Evolutionary conservation across 345 rosid genomes (phyloP).

Genomic region (Ceriops tagal): DNA sequence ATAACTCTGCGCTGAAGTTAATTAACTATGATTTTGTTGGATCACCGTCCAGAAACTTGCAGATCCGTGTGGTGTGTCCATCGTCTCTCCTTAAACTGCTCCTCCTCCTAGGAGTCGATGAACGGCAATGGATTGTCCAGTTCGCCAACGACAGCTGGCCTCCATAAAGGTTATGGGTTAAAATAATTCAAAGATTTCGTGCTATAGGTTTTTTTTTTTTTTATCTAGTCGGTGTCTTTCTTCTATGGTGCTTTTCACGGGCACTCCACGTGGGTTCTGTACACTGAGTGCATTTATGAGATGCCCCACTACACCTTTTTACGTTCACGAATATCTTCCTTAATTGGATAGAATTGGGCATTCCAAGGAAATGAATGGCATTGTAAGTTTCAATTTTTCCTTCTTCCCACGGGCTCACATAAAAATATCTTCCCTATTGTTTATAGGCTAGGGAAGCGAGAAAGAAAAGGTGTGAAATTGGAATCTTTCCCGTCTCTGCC

Average conservation of each 20-base stretch:
- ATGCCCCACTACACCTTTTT: not conserved
- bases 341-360: not conserved
- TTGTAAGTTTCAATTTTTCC: no score
- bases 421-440: no score
- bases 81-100: not conserved
- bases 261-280: not conserved
- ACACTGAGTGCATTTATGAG: not conserved
- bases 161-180: not conserved
- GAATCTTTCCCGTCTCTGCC: constrained; percentile 6
- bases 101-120: not conserved
- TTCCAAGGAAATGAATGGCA: constrained; percentile 12
- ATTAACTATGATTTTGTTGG: no score
- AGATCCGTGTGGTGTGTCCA: not conserved
- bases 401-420: no score
- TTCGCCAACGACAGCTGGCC: not conserved
- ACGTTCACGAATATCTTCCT: not conserved
- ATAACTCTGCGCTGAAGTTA: not conserved
- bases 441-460: no score
- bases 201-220: not conserved
- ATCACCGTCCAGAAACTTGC: not conserved
- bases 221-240: not conserved
- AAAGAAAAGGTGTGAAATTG: not conserved
- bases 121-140: not conserved
- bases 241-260: constrained; percentile 12
- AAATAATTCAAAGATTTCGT: not conserved